Evolutionary conservation across 495 filamentous ascomycete genomes (phyloP).

Genomic region (Amorphotheca resinae): DNA sequence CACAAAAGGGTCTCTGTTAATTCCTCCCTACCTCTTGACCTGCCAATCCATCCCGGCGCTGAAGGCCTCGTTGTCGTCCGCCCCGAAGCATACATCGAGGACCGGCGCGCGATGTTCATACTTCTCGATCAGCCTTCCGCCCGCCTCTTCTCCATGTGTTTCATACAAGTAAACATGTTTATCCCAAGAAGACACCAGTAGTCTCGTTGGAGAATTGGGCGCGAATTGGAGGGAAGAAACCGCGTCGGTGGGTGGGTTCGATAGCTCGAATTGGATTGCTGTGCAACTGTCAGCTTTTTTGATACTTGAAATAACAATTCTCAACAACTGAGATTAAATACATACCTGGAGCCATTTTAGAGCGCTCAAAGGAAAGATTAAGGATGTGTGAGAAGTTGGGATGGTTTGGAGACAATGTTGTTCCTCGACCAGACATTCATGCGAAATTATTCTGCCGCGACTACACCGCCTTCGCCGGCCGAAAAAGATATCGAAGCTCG

Average conservation of each 20-base stretch:
- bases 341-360: constrained; percentile 4
- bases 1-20: too few relatives aligned
- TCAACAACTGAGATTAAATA: not conserved
- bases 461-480: not conserved
- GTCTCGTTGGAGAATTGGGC: constrained; percentile 47
- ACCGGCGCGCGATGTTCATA: constrained; percentile 79
- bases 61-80: constrained; percentile 68
- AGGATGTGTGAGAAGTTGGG: not conserved
- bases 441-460: not conserved
- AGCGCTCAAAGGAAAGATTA: not conserved
- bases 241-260: constrained; percentile 70
- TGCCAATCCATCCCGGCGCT: constrained; percentile 74
- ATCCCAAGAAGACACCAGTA: constrained; percentile 93
- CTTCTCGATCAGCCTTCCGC: constrained; percentile 51
- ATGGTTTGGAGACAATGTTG: not conserved
- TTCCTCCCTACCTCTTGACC: constrained; percentile 54
- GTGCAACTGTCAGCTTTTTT: not conserved
- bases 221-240: constrained; percentile 82
- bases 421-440: not conserved
- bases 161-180: constrained; percentile 87
- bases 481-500: too few relatives aligned
- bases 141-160: constrained; percentile 43
- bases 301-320: not conserved
- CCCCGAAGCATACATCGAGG: constrained; percentile 83
- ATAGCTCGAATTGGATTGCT: constrained; percentile 58